Evolutionary conservation across 345 rosid species (phyloP).

Genomic region (Acer negundo): DNA sequence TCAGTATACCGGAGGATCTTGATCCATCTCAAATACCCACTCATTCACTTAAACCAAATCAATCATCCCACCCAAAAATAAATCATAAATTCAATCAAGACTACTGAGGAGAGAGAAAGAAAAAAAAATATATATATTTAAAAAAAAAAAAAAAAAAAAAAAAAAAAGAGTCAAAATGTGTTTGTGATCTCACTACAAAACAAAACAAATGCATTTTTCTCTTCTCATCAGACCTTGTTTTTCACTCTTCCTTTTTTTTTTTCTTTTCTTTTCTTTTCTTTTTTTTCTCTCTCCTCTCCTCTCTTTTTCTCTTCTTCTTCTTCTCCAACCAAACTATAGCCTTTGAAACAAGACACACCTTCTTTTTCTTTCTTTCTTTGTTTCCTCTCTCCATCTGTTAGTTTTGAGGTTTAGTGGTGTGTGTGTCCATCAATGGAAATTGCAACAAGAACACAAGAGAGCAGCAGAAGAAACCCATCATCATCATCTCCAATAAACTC

Average conservation of each 20-base stretch:
- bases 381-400: conserved; percentile 18
- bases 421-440: conserved; percentile 50
- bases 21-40: conserved; percentile 15
- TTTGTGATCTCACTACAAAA: conserved; percentile 25
- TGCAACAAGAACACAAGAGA: conserved; percentile 46
- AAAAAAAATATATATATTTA: background rate
- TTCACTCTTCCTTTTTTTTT: conserved; percentile 35
- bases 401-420: background rate
- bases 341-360: conserved; percentile 1
- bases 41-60: no score
- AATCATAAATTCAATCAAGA: no score
- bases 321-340: conserved; percentile 9
- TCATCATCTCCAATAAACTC: conserved; percentile 62
- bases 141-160: background rate
- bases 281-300: conserved; percentile 8
- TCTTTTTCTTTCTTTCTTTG: background rate
- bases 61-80: no score
- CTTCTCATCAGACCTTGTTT: conserved; percentile 31
- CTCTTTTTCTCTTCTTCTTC: background rate
- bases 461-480: conserved; percentile 32
- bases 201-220: conserved; percentile 18
- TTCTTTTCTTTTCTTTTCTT: background rate
- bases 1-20: no score
- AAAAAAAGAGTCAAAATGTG: background rate
- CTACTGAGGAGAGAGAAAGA: no score